Conservation (phyloP, 2,329 filamentous ascomycete genomes). For the Epichloe amarillans region DNA sequence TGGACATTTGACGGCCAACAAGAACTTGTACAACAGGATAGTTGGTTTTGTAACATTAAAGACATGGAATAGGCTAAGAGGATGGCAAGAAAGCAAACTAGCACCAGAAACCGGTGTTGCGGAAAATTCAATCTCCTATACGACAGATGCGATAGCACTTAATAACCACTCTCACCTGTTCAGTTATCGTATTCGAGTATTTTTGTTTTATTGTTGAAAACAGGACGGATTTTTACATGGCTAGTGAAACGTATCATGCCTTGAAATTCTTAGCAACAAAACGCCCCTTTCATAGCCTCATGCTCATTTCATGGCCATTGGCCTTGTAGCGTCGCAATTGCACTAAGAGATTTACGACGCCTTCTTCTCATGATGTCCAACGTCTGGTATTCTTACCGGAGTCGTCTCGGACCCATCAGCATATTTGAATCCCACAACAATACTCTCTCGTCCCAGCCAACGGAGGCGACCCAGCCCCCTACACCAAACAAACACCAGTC, state of each 20-base stretch:
- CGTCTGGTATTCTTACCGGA: neutral
- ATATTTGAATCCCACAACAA: conserved; percentile 79
- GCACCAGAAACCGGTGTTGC: neutral
- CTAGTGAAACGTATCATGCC: neutral
- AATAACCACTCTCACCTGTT: neutral
- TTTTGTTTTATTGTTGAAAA: neutral
- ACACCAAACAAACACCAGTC: conserved; percentile 97
- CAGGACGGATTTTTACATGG: neutral
- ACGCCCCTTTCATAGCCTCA: neutral
- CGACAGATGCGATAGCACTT: neutral
- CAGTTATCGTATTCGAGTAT: neutral
- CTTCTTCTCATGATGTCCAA: neutral
- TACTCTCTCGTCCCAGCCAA: conserved; percentile 86
- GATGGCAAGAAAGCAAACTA: neutral
- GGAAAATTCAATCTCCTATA: conserved; percentile 3
- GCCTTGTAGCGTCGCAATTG: neutral
- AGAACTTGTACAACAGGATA: conserved; percentile 3
- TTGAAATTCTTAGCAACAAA: neutral
- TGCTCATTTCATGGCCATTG: neutral
- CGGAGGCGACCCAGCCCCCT: conserved; percentile 90
- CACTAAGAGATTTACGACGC: too few species aligned
- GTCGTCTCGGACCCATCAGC: conserved; percentile 21
- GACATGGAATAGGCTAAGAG: neutral
- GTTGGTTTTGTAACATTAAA: conserved; percentile 1
- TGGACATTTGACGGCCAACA: neutral